A percentile compares a stretch with the other conserved stretches of the same genome.
Evolutionary conservation across 2,329 filamentous ascomycete species (phyloP).

Genomic region (Zasmidium cellare): DNA sequence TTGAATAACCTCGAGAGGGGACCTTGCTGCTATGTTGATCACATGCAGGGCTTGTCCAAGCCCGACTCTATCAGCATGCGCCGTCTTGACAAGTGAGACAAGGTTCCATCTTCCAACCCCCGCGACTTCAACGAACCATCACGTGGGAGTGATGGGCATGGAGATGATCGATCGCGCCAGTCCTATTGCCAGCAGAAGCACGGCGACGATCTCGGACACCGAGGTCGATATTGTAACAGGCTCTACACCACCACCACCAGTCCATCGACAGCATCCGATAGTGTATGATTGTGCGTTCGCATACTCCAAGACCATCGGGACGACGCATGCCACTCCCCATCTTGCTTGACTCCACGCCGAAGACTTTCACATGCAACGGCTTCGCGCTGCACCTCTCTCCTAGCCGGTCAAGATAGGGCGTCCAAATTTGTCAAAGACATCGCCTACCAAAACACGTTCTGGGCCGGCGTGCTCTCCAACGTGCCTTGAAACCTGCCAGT

Average conservation of each 20-base stretch:
- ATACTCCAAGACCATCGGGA: background rate
- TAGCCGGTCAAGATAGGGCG: background rate
- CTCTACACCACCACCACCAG: background rate
- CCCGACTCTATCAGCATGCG: background rate
- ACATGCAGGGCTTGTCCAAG: slow-evolving; percentile 2
- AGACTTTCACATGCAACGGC: background rate
- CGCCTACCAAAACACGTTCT: background rate
- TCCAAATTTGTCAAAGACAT: background rate
- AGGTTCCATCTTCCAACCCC: background rate
- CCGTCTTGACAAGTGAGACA: background rate
- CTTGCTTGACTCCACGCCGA: background rate
- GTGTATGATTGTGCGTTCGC: background rate
- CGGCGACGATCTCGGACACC: background rate
- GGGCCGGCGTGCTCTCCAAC: background rate
- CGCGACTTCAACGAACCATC: background rate
- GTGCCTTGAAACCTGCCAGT: background rate
- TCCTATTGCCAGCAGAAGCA: background rate
- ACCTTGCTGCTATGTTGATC: slow-evolving; percentile 6
- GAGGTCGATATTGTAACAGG: background rate
- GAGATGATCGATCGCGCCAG: background rate
- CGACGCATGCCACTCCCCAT: background rate
- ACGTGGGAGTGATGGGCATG: background rate
- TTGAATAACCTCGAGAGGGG: background rate
- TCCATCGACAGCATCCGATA: background rate
- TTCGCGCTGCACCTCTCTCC: background rate